Evolutionary conservation across 768 basidiomycete species (phyloP).

Genomic region (Trametes cubensis): DNA sequence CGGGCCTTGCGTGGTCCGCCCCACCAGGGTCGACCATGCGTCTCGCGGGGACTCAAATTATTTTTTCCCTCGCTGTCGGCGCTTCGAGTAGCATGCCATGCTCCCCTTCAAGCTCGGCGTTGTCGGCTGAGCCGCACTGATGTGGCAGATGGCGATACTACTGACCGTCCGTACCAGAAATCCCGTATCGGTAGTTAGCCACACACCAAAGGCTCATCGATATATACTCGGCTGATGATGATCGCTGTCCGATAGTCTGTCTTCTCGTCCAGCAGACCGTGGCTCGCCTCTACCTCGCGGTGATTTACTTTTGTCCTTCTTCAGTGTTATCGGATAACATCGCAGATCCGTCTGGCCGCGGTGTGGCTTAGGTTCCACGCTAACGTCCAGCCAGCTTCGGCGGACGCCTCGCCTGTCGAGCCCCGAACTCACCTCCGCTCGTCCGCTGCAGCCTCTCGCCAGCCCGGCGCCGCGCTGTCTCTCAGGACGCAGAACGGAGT

Average conservation of each 20-base stretch:
- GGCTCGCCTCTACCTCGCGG: constrained; percentile 2
- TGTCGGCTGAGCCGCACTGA: too few species aligned
- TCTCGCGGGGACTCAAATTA: too few species aligned
- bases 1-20: too few species aligned
- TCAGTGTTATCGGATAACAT: constrained; percentile 17
- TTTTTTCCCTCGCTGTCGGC: neutral
- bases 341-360: constrained; percentile 6
- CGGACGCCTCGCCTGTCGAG: neutral
- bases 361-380: neutral
- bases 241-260: constrained; percentile 17
- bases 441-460: neutral
- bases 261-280: neutral
- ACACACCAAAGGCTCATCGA: constrained; percentile 3
- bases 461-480: neutral
- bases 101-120: too few species aligned
- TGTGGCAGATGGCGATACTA: neutral
- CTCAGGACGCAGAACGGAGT: too few species aligned
- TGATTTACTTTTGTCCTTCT: neutral
- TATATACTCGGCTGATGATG: constrained; percentile 2
- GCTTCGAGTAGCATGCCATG: neutral
- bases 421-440: neutral
- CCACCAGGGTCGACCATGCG: too few species aligned
- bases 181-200: constrained; percentile 1
- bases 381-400: neutral
- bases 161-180: neutral